A percentile compares a stretch with the other conserved stretches of the same genome.
phyloP scores from a whole-genome alignment of 345 rosid genomes.

The Triadica sebifera region DNA sequence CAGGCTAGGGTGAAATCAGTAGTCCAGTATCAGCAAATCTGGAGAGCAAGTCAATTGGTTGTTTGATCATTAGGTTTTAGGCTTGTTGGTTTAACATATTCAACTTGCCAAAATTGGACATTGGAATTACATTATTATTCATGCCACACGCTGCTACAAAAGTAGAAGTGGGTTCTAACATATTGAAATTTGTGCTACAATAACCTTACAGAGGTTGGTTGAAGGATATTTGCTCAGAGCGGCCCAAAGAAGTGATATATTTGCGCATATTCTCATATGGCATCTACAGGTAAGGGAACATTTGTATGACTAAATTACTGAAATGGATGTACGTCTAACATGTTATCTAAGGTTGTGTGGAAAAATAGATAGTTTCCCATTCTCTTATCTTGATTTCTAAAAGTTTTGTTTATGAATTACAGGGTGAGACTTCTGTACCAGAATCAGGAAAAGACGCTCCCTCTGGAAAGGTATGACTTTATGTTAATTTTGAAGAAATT shows the following conservation, averaged over 20 bases:
- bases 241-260: conserved; percentile 91
- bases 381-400: background rate
- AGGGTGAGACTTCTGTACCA: conserved; percentile 75
- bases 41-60: background rate
- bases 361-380: conserved; percentile 10
- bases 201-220: conserved; percentile 67
- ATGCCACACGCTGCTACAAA: background rate
- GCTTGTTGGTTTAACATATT: conserved; percentile 2
- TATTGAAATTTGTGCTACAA: background rate
- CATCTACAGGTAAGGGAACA: conserved; percentile 69
- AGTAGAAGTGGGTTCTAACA: background rate
- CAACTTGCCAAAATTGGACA: conserved; percentile 7
- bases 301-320: conserved; percentile 14
- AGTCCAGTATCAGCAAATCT: background rate
- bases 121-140: background rate
- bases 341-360: background rate
- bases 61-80: conserved; percentile 5
- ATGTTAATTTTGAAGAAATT: too few species aligned
- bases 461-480: conserved; percentile 52
- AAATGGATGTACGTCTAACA: conserved; percentile 8
- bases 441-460: conserved; percentile 67
- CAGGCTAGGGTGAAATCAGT: background rate
- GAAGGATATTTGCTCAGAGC: conserved; percentile 99
- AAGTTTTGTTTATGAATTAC: conserved; percentile 31
- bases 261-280: conserved; percentile 98